Percentiles rank a stretch among this genome's conserved stretches.
phyloP scores from a whole-genome alignment of 2,329 filamentous ascomycete species.

The Fusarium sp. region DNA sequence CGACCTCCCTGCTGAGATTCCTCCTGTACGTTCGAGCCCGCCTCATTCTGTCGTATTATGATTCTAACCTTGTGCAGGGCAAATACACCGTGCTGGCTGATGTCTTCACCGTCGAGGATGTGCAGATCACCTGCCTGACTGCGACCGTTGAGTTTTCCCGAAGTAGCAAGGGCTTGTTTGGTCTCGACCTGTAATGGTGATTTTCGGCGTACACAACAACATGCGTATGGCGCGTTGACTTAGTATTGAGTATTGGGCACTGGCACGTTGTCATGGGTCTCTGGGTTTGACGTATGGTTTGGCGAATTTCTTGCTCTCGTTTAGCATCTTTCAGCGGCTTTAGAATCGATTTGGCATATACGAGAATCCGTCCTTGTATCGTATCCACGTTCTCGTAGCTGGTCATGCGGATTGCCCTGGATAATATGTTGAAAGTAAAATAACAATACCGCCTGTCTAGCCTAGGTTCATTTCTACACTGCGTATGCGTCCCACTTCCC shows the following conservation, averaged over 20 bases:
- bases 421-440: conserved; percentile 9
- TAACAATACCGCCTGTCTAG: conserved; percentile 13
- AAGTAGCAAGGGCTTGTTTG: conserved; percentile 52
- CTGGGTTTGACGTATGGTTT: conserved; percentile 28
- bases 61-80: conserved; percentile 68
- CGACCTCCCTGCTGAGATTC: conserved; percentile 86
- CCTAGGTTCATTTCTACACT: conserved; percentile 7
- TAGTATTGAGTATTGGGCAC: conserved; percentile 28
- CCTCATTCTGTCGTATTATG: conserved; percentile 32
- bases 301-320: conserved; percentile 38
- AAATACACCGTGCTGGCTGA: conserved; percentile 91
- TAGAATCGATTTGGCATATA: conserved; percentile 39
- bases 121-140: conserved; percentile 87
- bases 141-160: conserved; percentile 74
- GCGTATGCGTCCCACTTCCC: conserved; percentile 1
- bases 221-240: conserved; percentile 25
- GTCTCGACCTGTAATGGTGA: conserved; percentile 55
- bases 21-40: conserved; percentile 74
- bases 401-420: conserved; percentile 9
- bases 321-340: conserved; percentile 38
- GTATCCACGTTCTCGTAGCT: conserved; percentile 6
- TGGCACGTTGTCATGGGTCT: conserved; percentile 34
- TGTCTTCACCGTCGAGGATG: conserved; percentile 78
- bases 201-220: conserved; percentile 15
- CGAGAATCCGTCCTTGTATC: conserved; percentile 27